Conservation (phyloP, 176 grass and related monocot species). For the Pontederia paniculata region DNA sequence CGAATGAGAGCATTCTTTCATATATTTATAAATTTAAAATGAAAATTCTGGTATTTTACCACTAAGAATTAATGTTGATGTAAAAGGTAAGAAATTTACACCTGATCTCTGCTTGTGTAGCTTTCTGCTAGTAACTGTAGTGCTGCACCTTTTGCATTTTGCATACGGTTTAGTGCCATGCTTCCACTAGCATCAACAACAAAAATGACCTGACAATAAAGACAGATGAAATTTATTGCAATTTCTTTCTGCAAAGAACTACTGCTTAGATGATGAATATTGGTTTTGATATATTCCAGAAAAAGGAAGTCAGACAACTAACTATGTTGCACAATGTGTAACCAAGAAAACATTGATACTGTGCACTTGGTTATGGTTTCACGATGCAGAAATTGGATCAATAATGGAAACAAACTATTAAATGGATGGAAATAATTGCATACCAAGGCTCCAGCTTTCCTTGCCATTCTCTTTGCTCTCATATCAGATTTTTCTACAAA, state of each 20-base stretch:
- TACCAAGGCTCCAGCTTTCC: constrained; percentile 99
- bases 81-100: constrained; percentile 3
- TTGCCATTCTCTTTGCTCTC: constrained; percentile 99
- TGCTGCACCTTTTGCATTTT: constrained; percentile 95
- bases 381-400: too few relatives aligned
- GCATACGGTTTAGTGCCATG: constrained; percentile 99
- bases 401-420: too few relatives aligned
- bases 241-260: too few relatives aligned
- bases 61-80: constrained; percentile 1
- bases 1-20: too few relatives aligned
- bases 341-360: too few relatives aligned
- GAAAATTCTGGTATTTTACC: background rate
- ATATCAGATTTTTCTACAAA: constrained; percentile 96
- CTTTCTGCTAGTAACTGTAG: constrained; percentile 95
- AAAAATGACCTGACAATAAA: constrained; percentile 76
- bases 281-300: too few relatives aligned
- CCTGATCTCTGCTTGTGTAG: constrained; percentile 98
- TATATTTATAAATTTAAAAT: too few relatives aligned
- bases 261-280: too few relatives aligned
- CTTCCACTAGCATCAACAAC: constrained; percentile 98
- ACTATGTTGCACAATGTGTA: too few relatives aligned
- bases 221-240: too few relatives aligned
- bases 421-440: background rate
- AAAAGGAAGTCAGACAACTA: too few relatives aligned
- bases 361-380: too few relatives aligned